A percentile compares a stretch with the other conserved stretches of the same genome.
These are phyloP conservation scores for Astrephomene gubernaculifera DNA, from an alignment of 139 green algal species.

Conservation along the genomic window DNA sequence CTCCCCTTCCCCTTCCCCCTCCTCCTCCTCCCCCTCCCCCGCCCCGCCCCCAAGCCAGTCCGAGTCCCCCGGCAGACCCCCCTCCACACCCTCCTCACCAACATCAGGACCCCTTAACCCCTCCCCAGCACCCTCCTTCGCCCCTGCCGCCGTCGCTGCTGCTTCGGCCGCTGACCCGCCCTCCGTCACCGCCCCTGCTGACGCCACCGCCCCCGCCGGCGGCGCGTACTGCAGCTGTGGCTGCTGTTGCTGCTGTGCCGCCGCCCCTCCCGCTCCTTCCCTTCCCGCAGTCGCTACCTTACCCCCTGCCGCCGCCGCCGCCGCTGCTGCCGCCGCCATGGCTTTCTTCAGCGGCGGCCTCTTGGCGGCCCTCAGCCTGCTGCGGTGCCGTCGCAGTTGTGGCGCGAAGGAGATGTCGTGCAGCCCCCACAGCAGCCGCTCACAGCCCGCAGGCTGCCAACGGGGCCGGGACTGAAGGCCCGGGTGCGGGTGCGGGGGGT, in stretches of 20 bases:
- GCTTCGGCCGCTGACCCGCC: neutral
- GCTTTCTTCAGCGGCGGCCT: neutral
- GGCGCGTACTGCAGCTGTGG: neutral
- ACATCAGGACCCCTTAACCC: neutral
- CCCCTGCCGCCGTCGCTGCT: neutral
- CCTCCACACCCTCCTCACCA: neutral
- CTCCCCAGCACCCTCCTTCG: neutral
- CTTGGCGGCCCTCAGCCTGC: neutral
- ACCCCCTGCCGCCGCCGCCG: neutral
- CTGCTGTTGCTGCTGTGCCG: neutral
- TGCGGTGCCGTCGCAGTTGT: neutral
- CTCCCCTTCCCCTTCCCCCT: neutral
- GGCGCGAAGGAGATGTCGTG: neutral
- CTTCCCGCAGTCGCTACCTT: neutral
- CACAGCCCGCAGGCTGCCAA: neutral
- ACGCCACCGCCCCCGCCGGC: neutral
- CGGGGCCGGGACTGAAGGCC: neutral
- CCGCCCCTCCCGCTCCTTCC: neutral
- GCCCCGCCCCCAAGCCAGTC: too few species aligned
- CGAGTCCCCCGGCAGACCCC: too few species aligned
- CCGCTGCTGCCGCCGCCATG: neutral
- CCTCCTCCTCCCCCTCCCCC: neutral
- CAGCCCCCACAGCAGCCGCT: slow-evolving; percentile 29
- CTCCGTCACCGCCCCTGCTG: neutral
- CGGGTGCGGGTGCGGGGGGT: neutral